These are phyloP conservation scores for Geranomyces variabilis DNA, from an alignment of 192 early-diverging fungal genomes.

Conservation along the genomic window DNA sequence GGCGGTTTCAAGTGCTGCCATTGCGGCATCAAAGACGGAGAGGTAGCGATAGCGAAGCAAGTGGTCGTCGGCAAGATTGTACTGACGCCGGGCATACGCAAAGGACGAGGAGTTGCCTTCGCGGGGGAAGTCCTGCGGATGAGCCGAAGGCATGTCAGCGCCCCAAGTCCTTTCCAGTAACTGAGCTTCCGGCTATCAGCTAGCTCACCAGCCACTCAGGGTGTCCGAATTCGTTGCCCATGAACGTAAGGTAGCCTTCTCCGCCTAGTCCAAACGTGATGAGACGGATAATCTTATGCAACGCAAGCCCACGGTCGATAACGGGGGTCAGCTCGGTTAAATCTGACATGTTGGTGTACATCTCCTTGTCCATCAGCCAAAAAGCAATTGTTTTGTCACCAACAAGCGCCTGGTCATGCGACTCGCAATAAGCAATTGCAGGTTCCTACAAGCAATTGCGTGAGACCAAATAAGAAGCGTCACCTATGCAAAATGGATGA, in stretches of 20 bases:
- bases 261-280: constrained; percentile 90
- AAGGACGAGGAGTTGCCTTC: constrained; percentile 80
- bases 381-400: constrained; percentile 98
- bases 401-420: constrained; percentile 97
- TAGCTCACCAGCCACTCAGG: constrained; percentile 86
- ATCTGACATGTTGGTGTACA: constrained; percentile 95
- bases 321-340: constrained; percentile 78
- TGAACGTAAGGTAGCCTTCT: constrained; percentile 95
- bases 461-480: neutral
- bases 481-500: neutral
- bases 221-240: constrained; percentile 98
- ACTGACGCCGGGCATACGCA: constrained; percentile 94
- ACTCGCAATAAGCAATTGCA: constrained; percentile 94
- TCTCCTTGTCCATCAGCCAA: constrained; percentile 99
- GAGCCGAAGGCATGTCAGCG: neutral
- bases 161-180: neutral
- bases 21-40: constrained; percentile 85
- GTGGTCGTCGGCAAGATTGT: constrained; percentile 88
- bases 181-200: neutral
- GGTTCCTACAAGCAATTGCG: constrained; percentile 70
- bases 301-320: constrained; percentile 89
- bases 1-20: constrained; percentile 77
- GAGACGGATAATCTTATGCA: constrained; percentile 96
- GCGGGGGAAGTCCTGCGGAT: constrained; percentile 82
- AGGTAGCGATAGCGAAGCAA: constrained; percentile 91